These are phyloP conservation scores for Penicillium subrubescens DNA, from an alignment of 495 filamentous ascomycete genomes.

Conservation along the genomic window DNA sequence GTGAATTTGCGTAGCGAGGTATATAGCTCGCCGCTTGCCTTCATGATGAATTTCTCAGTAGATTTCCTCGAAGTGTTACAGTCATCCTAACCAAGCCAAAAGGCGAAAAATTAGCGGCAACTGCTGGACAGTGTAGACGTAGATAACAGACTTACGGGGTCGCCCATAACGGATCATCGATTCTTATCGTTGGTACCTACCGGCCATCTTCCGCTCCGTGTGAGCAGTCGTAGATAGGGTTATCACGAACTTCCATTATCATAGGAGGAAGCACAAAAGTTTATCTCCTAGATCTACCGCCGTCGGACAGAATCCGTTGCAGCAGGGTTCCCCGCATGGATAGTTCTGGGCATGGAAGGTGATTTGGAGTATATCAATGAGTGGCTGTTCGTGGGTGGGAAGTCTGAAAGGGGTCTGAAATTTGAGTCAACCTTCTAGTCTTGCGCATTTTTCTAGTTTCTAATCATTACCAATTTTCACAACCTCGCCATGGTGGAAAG, in stretches of 20 bases:
- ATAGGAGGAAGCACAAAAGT: not conserved
- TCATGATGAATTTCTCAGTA: not conserved
- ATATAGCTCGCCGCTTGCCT: too few species aligned
- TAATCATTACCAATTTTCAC: not conserved
- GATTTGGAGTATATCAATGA: slow-evolving; percentile 8
- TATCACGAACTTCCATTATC: not conserved
- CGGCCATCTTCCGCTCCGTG: not conserved
- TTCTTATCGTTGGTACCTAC: not conserved
- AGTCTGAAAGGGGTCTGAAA: not conserved
- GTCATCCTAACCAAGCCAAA: not conserved
- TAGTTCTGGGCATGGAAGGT: not conserved
- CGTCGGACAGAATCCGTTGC: slow-evolving; percentile 14
- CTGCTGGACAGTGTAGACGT: not conserved
- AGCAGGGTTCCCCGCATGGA: slow-evolving; percentile 10
- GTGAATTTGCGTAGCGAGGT: too few species aligned
- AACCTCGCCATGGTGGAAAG: slow-evolving; percentile 4
- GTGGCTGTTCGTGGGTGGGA: not conserved
- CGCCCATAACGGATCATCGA: not conserved
- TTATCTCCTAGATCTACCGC: not conserved
- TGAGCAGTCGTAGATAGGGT: not conserved
- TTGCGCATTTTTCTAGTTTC: not conserved
- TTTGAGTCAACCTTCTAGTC: not conserved
- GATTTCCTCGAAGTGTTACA: not conserved
- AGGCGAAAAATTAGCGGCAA: not conserved
- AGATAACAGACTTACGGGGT: not conserved